Conservation (phyloP, 495 filamentous ascomycete species). For the Aspergillus bridgeri region DNA sequence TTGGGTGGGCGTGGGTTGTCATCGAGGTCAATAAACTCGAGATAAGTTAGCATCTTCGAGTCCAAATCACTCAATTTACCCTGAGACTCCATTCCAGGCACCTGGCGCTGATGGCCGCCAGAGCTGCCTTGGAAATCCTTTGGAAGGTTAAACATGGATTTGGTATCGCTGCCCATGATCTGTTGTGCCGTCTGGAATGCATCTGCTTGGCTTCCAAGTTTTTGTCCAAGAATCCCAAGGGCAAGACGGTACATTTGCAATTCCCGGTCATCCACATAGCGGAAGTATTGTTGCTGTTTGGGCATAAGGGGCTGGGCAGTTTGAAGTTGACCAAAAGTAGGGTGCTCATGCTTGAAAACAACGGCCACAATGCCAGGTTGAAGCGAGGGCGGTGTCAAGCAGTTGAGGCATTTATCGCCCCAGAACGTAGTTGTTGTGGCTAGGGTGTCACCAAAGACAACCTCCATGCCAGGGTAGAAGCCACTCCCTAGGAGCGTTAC, state of each 20-base stretch:
- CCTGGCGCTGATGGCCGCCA: slow-evolving; percentile 42
- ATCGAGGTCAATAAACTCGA: slow-evolving; percentile 76
- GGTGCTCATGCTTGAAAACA: slow-evolving; percentile 62
- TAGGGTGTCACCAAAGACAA: slow-evolving; percentile 76
- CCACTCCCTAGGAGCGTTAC: slow-evolving; percentile 77
- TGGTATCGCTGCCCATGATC: slow-evolving; percentile 48
- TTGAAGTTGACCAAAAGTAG: slow-evolving; percentile 45
- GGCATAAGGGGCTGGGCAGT: slow-evolving; percentile 45
- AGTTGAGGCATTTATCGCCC: slow-evolving; percentile 79
- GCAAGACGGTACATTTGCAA: slow-evolving; percentile 57
- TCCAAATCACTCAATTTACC: slow-evolving; percentile 59
- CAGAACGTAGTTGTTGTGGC: slow-evolving; percentile 81
- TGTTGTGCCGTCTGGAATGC: slow-evolving; percentile 49
- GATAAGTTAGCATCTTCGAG: slow-evolving; percentile 62
- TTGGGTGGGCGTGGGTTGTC: slow-evolving; percentile 64
- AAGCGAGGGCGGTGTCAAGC: slow-evolving; percentile 71
- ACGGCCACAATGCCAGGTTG: slow-evolving; percentile 70
- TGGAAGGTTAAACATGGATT: slow-evolving; percentile 41
- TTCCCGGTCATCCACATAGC: slow-evolving; percentile 76
- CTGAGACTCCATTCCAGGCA: slow-evolving; percentile 40
- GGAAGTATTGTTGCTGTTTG: slow-evolving; percentile 62
- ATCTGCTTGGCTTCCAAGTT: slow-evolving; percentile 47
- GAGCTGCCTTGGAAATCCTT: slow-evolving; percentile 45
- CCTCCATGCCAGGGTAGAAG: slow-evolving; percentile 76
- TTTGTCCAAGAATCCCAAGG: slow-evolving; percentile 45